Base-by-base conservation (phyloP, 345 rosid species). In the Euphorbia pulcherrima region DNA sequence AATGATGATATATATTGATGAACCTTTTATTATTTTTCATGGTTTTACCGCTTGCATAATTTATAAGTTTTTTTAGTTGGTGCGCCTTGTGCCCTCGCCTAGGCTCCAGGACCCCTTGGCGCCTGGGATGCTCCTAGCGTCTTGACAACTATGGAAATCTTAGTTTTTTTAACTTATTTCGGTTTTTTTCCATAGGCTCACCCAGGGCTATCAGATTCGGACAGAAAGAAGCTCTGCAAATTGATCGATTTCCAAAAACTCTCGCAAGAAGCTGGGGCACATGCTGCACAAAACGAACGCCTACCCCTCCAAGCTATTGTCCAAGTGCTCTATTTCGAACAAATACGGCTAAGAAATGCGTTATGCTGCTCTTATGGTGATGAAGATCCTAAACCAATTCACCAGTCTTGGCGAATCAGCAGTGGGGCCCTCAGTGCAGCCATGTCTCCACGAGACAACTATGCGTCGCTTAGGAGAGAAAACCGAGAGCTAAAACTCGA, bases 341-440 rank as follows among this genome's bases (percentile, higher is more conserved):
- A 93, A 71, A 77, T 93, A 37, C 84, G 96, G 83, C 92, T 93
- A 27, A 78, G 98, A 75, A 90, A 82, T 67, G 65, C 94, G 65
- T 75, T 93, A 62, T 80, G 82, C 84, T 77, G 88, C 79, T 84
- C 91, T 50, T 81, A 83, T 64, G 71, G 82, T 0, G 96, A 90
- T 0, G 96, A 88, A 4, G 94, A 89, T 21, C 85, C 68, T 68
- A 87, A 86, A 76, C 90, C 90, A 28, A 79, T n/a, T 78, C 84
- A 73, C 44, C 92, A 85, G 75, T 85, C 98, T 10, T 93, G 97
- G 98, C 79, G 96, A 65, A 84, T 85, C 70, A 89, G 90, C 81
- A 93, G 97, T 0, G 96, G 98, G 54, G 97, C 92, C 14, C 90
- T 90, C 66, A 93, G 98, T 29, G 97, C 98, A 61, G 90, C 98